A percentile compares a stretch with the other conserved stretches of the same genome.
Evolutionary conservation across 805 yeast species (phyloP).

Genomic region (Kockiozyma suomiensis): DNA sequence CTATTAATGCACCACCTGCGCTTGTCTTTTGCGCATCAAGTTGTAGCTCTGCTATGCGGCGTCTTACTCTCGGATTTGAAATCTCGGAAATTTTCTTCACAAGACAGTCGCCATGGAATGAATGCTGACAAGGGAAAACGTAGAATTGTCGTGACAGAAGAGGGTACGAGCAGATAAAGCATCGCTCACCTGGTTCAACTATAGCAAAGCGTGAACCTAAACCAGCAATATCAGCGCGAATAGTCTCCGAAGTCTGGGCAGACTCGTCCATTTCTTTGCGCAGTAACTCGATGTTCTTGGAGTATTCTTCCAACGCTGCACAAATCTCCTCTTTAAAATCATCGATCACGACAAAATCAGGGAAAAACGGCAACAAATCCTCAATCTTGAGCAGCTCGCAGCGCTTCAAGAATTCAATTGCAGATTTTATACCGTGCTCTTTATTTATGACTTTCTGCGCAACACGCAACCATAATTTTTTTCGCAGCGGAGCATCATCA

Average conservation of each 20-base stretch:
- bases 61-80: slow-evolving; percentile 68
- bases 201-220: slow-evolving; percentile 58
- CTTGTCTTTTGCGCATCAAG: slow-evolving; percentile 44
- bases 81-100: slow-evolving; percentile 60
- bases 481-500: slow-evolving; percentile 57
- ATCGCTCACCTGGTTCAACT: slow-evolving; percentile 82
- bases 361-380: slow-evolving; percentile 81
- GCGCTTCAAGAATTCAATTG: slow-evolving; percentile 38
- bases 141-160: slow-evolving; percentile 72
- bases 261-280: slow-evolving; percentile 78
- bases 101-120: slow-evolving; percentile 88
- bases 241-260: slow-evolving; percentile 57
- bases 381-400: slow-evolving; percentile 57
- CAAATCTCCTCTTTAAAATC: slow-evolving; percentile 83
- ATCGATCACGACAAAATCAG: slow-evolving; percentile 79
- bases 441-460: slow-evolving; percentile 51
- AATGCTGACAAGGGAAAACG: slow-evolving; percentile 87
- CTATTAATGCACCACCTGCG: slow-evolving; percentile 20
- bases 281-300: slow-evolving; percentile 62
- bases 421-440: slow-evolving; percentile 41
- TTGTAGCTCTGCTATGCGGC: slow-evolving; percentile 59
- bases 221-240: slow-evolving; percentile 61
- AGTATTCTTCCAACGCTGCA: slow-evolving; percentile 72
- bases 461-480: slow-evolving; percentile 73
- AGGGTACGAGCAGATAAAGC: slow-evolving; percentile 69